phyloP scores from a whole-genome alignment of 2,329 filamentous ascomycete species.

The Aureobasidium zeae region DNA sequence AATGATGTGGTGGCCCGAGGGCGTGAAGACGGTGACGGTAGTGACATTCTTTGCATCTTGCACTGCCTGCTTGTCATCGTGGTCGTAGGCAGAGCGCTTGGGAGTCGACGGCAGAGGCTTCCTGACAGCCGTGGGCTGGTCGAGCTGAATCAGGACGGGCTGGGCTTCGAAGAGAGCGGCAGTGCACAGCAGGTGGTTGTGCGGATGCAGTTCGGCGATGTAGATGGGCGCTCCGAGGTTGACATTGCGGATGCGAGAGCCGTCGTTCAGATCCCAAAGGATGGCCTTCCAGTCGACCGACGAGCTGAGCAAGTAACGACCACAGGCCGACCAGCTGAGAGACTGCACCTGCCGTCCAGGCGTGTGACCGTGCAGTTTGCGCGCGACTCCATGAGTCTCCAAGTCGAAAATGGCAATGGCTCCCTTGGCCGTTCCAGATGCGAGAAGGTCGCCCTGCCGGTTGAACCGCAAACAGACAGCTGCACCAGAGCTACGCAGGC shows the following conservation, averaged over 20 bases:
- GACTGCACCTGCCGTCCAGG: slow-evolving; percentile 72
- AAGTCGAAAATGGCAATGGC: slow-evolving; percentile 94
- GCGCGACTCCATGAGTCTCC: slow-evolving; percentile 92
- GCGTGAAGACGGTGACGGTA: slow-evolving; percentile 82
- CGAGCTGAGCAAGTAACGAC: slow-evolving; percentile 81
- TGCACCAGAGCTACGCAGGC: slow-evolving; percentile 61
- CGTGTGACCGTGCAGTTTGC: slow-evolving; percentile 87
- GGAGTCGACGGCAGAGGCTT: slow-evolving; percentile 73
- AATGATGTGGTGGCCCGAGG: slow-evolving; percentile 77
- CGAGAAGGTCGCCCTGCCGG: slow-evolving; percentile 85
- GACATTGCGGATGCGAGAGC: slow-evolving; percentile 66
- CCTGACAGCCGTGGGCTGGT: slow-evolving; percentile 49
- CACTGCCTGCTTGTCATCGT: slow-evolving; percentile 78
- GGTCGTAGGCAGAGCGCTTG: slow-evolving; percentile 60
- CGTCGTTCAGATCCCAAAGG: slow-evolving; percentile 80
- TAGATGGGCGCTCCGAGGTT: slow-evolving; percentile 90
- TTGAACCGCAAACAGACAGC: slow-evolving; percentile 74
- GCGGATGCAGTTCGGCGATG: slow-evolving; percentile 88
- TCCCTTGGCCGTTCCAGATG: slow-evolving; percentile 82
- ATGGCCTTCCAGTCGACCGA: slow-evolving; percentile 96
- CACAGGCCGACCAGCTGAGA: slow-evolving; percentile 87
- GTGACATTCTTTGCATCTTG: slow-evolving; percentile 94
- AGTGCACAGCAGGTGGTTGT: slow-evolving; percentile 77
- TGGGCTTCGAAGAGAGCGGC: slow-evolving; percentile 91
- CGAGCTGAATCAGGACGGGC: slow-evolving; percentile 69